A percentile compares a stretch with the other conserved stretches of the same genome.
Conservation (phyloP, 169 alveolate genomes). For the Cryptosporidium tyzzeri region DNA sequence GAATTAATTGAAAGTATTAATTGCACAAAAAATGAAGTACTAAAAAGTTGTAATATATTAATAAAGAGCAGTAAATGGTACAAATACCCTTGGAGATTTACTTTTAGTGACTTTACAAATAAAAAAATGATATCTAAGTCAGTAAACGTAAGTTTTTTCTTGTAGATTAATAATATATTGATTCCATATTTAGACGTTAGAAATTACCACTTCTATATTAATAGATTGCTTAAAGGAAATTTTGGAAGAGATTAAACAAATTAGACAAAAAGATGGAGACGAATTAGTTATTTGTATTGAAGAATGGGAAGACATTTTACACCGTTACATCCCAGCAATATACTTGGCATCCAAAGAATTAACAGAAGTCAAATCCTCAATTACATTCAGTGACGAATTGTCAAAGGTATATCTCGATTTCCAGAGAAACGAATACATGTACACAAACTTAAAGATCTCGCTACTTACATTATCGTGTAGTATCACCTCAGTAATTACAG, state of each 20-base stretch:
- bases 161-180: background rate
- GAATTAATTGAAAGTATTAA: conserved; percentile 20
- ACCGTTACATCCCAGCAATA: conserved; percentile 28
- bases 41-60: conserved; percentile 16
- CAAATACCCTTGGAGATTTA: conserved; percentile 70
- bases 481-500: conserved; percentile 66
- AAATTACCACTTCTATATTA: conserved; percentile 31
- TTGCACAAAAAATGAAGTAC: conserved; percentile 14
- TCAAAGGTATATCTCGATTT: conserved; percentile 53
- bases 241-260: conserved; percentile 23
- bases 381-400: conserved; percentile 38
- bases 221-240: conserved; percentile 23
- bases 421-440: conserved; percentile 72
- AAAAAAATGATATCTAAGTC: conserved; percentile 37
- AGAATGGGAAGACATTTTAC: conserved; percentile 61
- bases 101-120: conserved; percentile 50
- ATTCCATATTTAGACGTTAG: conserved; percentile 11
- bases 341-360: conserved; percentile 42
- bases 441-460: conserved; percentile 58
- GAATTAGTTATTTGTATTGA: conserved; percentile 30
- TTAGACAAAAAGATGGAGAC: background rate
- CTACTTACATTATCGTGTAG: conserved; percentile 49
- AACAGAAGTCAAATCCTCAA: conserved; percentile 41
- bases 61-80: conserved; percentile 68
- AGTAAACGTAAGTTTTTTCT: conserved; percentile 42